A percentile compares a stretch with the other conserved stretches of the same genome.
Evolutionary conservation across 805 yeast species (phyloP).

Genomic region (Metschnikowia sp.): DNA sequence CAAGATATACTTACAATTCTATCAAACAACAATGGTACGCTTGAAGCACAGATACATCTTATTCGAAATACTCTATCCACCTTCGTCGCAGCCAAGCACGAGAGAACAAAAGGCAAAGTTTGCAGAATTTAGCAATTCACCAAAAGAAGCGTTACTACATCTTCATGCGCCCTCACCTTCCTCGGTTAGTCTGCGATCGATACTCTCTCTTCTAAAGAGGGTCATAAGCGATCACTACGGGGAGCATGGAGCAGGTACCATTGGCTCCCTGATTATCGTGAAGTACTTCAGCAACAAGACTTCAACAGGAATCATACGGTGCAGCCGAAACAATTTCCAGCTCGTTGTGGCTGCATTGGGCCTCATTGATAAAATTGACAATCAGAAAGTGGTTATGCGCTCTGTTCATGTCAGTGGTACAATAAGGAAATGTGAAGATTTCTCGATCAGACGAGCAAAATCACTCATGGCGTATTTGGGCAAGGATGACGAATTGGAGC

Average conservation of each 20-base stretch:
- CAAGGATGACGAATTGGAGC: conserved; percentile 8
- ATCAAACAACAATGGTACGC: conserved; percentile 65
- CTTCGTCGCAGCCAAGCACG: conserved; percentile 16
- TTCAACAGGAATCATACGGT: conserved; percentile 79
- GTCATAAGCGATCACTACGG: conserved; percentile 69
- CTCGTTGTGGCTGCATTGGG: conserved; percentile 65
- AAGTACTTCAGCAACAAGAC: conserved; percentile 82
- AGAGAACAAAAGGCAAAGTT: conserved; percentile 17
- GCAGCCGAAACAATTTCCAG: conserved; percentile 62
- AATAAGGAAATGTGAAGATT: conserved; percentile 75
- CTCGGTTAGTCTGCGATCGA: conserved; percentile 44
- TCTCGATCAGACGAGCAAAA: conserved; percentile 50
- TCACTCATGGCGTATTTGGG: conserved; percentile 27
- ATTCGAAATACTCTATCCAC: conserved; percentile 75
- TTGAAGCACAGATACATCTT: conserved; percentile 79
- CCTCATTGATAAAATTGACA: conserved; percentile 50
- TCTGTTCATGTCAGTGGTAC: conserved; percentile 81
- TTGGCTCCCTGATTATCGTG: conserved; percentile 55
- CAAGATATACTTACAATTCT: neutral
- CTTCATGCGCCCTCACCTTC: conserved; percentile 52
- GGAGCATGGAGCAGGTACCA: conserved; percentile 68
- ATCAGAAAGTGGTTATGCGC: conserved; percentile 49
- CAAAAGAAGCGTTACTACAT: conserved; percentile 38
- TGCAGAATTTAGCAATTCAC: conserved; percentile 24
- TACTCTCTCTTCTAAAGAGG: conserved; percentile 53